phyloP scores from a whole-genome alignment of 1,284 basidiomycete genomes.

The Ustilago vetiveriae region DNA sequence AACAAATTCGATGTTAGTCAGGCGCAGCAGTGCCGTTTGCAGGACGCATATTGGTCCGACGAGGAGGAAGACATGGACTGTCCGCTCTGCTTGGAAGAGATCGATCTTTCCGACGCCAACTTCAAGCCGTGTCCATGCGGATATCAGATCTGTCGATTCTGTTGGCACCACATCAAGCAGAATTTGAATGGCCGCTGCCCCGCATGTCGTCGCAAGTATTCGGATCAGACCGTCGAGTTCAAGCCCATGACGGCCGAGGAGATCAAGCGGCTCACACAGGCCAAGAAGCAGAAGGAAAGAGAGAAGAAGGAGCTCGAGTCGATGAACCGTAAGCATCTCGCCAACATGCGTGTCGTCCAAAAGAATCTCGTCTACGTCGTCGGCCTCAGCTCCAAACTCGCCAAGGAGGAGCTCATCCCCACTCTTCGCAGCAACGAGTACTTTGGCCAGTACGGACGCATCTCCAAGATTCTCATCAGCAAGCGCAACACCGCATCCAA shows the following conservation, averaged over 20 bases:
- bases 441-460: conserved; percentile 98
- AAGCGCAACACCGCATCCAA: conserved; percentile 82
- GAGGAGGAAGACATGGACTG: conserved; percentile 99
- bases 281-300: conserved; percentile 93
- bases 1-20: conserved; percentile 59
- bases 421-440: conserved; percentile 94
- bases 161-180: conserved; percentile 98
- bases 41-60: conserved; percentile 98
- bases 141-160: conserved; percentile 99
- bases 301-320: conserved; percentile 94
- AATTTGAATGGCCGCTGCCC: conserved; percentile 96
- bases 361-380: conserved; percentile 96
- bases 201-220: conserved; percentile 92
- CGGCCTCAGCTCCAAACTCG: conserved; percentile 88
- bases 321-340: conserved; percentile 84
- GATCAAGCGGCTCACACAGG: conserved; percentile 91
- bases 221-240: conserved; percentile 91
- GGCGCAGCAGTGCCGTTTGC: conserved; percentile 73
- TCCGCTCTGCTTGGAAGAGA: conserved; percentile 96
- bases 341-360: conserved; percentile 94
- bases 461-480: conserved; percentile 91
- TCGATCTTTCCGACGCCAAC: conserved; percentile 98
- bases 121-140: conserved; percentile 99
- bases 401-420: conserved; percentile 95
- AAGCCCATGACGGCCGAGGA: conserved; percentile 95